Conservation (phyloP, 208 protist genomes). For the Naegleria lovaniensis region DNA sequence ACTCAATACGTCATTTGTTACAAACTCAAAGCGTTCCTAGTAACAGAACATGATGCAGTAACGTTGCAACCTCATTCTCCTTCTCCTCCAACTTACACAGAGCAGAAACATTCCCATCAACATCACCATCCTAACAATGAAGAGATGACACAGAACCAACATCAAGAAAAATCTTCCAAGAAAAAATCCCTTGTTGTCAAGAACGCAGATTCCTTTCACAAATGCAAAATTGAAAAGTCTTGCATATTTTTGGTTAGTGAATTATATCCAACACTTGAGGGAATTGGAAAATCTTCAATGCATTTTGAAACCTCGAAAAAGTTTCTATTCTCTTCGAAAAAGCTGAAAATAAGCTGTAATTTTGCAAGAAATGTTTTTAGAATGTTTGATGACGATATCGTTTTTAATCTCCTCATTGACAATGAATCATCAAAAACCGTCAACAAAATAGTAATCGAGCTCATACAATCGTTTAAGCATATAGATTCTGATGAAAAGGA, state of each 20-base stretch:
- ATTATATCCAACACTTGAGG: not conserved
- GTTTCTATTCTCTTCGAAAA: not conserved
- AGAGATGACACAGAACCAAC: too few species aligned
- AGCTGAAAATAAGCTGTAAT: not conserved
- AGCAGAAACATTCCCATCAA: too few species aligned
- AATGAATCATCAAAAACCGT: not conserved
- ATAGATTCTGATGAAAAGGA: not conserved
- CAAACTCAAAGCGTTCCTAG: not conserved
- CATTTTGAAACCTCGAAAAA: not conserved
- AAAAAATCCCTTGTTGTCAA: not conserved
- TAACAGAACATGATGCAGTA: not conserved
- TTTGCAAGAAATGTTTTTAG: not conserved
- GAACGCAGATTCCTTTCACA: not conserved
- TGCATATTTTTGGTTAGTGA: not conserved
- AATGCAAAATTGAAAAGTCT: not conserved
- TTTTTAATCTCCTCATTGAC: not conserved
- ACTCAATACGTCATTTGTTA: not conserved
- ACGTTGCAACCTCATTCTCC: not conserved
- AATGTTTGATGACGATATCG: not conserved
- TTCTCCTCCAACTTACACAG: too few species aligned
- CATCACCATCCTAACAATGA: too few species aligned
- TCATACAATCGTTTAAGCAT: not conserved
- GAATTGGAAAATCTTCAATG: not conserved
- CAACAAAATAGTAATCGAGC: not conserved
- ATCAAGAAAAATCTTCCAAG: too few species aligned